Base-by-base conservation (phyloP, 1,284 basidiomycete genomes). In the Leccinum subfulvum region DNA sequence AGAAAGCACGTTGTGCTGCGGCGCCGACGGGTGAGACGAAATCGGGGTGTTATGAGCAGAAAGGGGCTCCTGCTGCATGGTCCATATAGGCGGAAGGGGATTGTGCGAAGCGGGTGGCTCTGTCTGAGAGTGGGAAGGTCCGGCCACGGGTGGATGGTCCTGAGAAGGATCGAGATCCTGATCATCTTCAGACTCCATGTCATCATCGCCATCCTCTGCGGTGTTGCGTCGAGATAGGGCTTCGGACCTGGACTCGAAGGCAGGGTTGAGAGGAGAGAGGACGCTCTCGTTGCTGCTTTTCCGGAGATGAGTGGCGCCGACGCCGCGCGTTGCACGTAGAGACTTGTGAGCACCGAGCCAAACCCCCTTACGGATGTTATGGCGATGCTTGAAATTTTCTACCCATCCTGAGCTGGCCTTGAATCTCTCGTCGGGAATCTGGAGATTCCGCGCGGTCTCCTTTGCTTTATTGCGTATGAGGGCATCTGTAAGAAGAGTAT, bases 371-470 rank as follows among this genome's bases (percentile, higher is more conserved):
- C 84, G 81, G 63, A 94, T 90, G 59, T 84, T 84, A 69, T 89
- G 84, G 47, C 94, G 87, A 67, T 87, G 83, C 76, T 95, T 95
- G 81, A 95, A 96, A 75, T 93, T 94, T 71, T 95, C 93, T 61
- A 96, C 83, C 94, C 94, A 96, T 4, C 93, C 92, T 18, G 89
- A 87, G 67, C 89, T 92, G 26, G 92, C 94, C 77, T 95, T 96
- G 84, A 96, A 96, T 73, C 86, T 85, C 64, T 91, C 88, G 57
- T 87, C 82, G 53, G 82, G 71, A 66, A 85, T 86, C 63, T 82
- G 78, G 58, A 88, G 79, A 23, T 74, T 76, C 53, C 80, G 78
- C 3, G 90, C 91, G 59, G 91, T 81, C 66, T 88, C 82, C 61
- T 86, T 84, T 21, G 94, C 94, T 69, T 89, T 87, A 33, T 80